phyloP scores from a whole-genome alignment of 2,329 filamentous ascomycete species.

The Pezicula neosporulosa region DNA sequence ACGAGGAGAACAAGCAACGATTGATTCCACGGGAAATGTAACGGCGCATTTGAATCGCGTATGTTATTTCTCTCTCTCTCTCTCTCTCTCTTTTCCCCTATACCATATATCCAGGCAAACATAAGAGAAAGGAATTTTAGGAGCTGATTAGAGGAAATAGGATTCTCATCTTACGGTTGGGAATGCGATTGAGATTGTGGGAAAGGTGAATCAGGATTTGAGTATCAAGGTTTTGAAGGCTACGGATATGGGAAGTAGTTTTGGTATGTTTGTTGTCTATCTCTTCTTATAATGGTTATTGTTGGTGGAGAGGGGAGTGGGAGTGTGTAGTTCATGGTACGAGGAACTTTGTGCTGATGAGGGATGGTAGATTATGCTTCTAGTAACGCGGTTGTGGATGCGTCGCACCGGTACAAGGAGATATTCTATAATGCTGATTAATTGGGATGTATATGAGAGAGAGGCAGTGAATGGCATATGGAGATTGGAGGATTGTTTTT shows the following conservation, averaged over 20 bases:
- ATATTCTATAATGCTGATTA: conserved; percentile 61
- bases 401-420: conserved; percentile 74
- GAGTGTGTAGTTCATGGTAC: neutral
- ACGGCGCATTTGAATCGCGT: conserved; percentile 73
- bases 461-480: neutral
- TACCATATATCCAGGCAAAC: neutral
- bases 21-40: conserved; percentile 78
- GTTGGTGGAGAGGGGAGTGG: too few species aligned
- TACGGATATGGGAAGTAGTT: conserved; percentile 63
- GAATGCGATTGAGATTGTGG: conserved; percentile 73
- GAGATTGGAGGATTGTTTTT: conserved; percentile 11
- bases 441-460: neutral
- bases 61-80: conserved; percentile 24
- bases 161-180: conserved; percentile 67
- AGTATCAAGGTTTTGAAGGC: conserved; percentile 67
- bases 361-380: conserved; percentile 65
- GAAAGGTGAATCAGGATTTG: conserved; percentile 73
- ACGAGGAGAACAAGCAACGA: conserved; percentile 72
- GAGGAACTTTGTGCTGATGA: neutral
- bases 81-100: too few species aligned
- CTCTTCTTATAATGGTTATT: neutral
- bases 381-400: conserved; percentile 77
- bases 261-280: conserved; percentile 53
- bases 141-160: conserved; percentile 35
- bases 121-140: conserved; percentile 5